Evolutionary conservation across 2,329 filamentous ascomycete species (phyloP).

Genomic region (Colletotrichum euphorbiae): DNA sequence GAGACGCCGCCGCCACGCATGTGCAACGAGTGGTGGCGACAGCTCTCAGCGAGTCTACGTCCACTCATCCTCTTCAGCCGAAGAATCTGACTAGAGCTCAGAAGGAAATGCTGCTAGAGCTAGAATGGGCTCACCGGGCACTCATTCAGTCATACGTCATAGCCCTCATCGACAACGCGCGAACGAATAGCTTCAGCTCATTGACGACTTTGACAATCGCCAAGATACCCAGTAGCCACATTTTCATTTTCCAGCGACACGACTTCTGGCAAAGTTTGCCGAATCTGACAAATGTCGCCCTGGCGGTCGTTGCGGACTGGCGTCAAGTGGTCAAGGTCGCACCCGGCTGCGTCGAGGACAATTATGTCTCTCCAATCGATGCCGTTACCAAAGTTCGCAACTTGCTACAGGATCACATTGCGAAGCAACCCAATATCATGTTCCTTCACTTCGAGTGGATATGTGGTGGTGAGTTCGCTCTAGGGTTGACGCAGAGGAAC

Average conservation of each 20-base stretch:
- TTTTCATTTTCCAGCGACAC: constrained; percentile 64
- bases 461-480: constrained; percentile 74
- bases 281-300: constrained; percentile 63
- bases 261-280: constrained; percentile 73
- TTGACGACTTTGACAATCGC: constrained; percentile 72
- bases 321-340: constrained; percentile 66
- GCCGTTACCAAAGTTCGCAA: constrained; percentile 63
- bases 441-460: constrained; percentile 74
- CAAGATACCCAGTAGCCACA: constrained; percentile 71
- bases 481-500: constrained; percentile 71
- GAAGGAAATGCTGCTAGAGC: constrained; percentile 75
- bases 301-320: constrained; percentile 76
- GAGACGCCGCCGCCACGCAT: constrained; percentile 21
- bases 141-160: constrained; percentile 77
- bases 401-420: constrained; percentile 64
- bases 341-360: constrained; percentile 62
- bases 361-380: constrained; percentile 60
- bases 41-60: constrained; percentile 36
- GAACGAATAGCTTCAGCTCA: constrained; percentile 58
- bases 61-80: constrained; percentile 59
- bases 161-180: constrained; percentile 69
- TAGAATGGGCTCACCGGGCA: constrained; percentile 75
- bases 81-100: constrained; percentile 70
- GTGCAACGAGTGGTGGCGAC: constrained; percentile 25
- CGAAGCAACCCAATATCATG: constrained; percentile 61